Percentiles rank a stretch among this genome's conserved stretches.
Conservation (phyloP, 2,329 filamentous ascomycete species). For the Arthrobotrys sinensis region DNA sequence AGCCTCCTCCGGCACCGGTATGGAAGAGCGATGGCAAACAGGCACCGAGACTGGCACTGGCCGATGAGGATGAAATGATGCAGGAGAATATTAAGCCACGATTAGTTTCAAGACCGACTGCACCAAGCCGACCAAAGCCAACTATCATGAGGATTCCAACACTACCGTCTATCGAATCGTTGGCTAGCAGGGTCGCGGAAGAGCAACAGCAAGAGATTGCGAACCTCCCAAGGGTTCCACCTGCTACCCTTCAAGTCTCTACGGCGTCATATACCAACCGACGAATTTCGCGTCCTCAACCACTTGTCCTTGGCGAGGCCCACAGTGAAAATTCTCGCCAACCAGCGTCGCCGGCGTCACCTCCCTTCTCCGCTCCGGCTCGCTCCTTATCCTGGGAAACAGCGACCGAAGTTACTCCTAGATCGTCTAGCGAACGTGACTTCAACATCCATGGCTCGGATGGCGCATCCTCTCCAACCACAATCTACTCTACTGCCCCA, state of each 20-base stretch:
- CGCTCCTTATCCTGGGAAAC: slow-evolving; percentile 58
- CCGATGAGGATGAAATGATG: slow-evolving; percentile 48
- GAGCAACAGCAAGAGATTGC: slow-evolving; percentile 37
- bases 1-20: slow-evolving; percentile 55
- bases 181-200: slow-evolving; percentile 53
- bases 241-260: slow-evolving; percentile 18
- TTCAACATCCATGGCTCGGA: slow-evolving; percentile 53
- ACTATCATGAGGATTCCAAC: slow-evolving; percentile 59
- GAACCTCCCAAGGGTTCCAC: slow-evolving; percentile 26
- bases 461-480: slow-evolving; percentile 55
- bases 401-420: slow-evolving; percentile 35
- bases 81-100: slow-evolving; percentile 49
- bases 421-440: slow-evolving; percentile 56
- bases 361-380: slow-evolving; percentile 46
- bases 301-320: slow-evolving; percentile 25
- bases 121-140: slow-evolving; percentile 42
- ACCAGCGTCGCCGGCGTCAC: slow-evolving; percentile 34
- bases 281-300: slow-evolving; percentile 48
- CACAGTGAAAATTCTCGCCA: slow-evolving; percentile 15
- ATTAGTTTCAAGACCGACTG: slow-evolving; percentile 38
- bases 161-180: slow-evolving; percentile 53
- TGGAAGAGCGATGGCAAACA: slow-evolving; percentile 59
- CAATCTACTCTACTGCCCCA: slow-evolving; percentile 50
- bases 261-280: slow-evolving; percentile 32
- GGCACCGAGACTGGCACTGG: slow-evolving; percentile 52